Base-by-base conservation (phyloP, 129 eudicot genomes). In the Tagetes erecta region DNA sequence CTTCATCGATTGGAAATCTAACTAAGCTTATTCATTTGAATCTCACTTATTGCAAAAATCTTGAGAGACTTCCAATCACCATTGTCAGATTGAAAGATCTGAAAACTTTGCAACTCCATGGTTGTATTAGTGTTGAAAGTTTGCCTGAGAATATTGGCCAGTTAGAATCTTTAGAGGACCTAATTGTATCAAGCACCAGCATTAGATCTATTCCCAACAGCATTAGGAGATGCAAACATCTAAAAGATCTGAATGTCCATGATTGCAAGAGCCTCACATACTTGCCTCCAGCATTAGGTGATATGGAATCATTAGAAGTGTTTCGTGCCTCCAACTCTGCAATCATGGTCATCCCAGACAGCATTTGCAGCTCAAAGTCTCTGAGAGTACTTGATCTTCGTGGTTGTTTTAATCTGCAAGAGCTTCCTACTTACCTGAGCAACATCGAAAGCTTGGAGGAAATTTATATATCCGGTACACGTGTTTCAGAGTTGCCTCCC, bases 281-380 rank as follows among this genome's bases (percentile, higher is more conserved):
- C 73, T 33, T 68, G 11, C 73, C 73, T 68, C 73, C 73, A 68
- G 73, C 73, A 2, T 12, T 68, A 33, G 73, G 73, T 35, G 73
- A 68, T 35, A 68, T 68, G 1, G 58, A 68, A 68, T 68, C 73
- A 34, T 35, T 68, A 31, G 59, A 68, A 44, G 59, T 46, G 36
- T 11, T 68, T 47, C 73, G 59, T 7, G 73, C 73, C n/a, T 68
- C 44, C 3, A 50, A 30, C 7, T 68, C 73, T 13, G 59, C 42
- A 8, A 68, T 68, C 37, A 68, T 68, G 59, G 41, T 47, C 40
- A 33, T 68, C 59, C 73, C 73, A 34, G 73, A 68, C 73, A 68
- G 59, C 73, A 68, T 68, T 68, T 68, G 73, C 59, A 45, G 40
- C 73, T 68, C 57, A 47, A 68, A 68, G 73, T 68, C 57, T 33